A percentile compares a stretch with the other conserved stretches of the same genome.
Conservation (phyloP, 2,329 filamentous ascomycete species). For the Biscogniauxia marginata region DNA sequence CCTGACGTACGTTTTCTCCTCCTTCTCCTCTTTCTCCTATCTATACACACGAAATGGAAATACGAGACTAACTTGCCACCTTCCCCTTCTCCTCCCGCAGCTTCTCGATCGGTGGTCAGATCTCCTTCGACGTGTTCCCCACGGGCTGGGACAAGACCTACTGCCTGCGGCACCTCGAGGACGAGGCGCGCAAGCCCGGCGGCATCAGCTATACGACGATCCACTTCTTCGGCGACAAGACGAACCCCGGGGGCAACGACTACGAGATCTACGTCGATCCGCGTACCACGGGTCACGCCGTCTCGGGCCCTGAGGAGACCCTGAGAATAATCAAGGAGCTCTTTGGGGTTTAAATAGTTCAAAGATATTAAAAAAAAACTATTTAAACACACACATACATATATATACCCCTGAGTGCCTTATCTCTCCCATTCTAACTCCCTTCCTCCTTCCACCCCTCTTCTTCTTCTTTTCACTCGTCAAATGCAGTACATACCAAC, state of each 20-base stretch:
- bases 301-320: slow-evolving; percentile 80
- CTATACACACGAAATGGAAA: slow-evolving; percentile 2
- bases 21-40: slow-evolving; percentile 2
- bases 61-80: background rate
- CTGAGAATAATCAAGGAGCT: slow-evolving; percentile 75
- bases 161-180: slow-evolving; percentile 84
- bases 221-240: slow-evolving; percentile 99
- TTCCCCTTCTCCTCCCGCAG: slow-evolving; percentile 40
- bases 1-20: slow-evolving; percentile 66
- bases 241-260: slow-evolving; percentile 86
- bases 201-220: slow-evolving; percentile 80
- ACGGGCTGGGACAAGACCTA: slow-evolving; percentile 98
- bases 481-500: no score
- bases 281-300: slow-evolving; percentile 81
- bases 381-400: no score
- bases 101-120: slow-evolving; percentile 93
- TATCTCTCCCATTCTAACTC: no score
- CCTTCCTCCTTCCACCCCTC: no score
- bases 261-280: slow-evolving; percentile 86
- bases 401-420: no score
- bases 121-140: slow-evolving; percentile 98
- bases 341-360: slow-evolving; percentile 59
- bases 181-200: slow-evolving; percentile 67
- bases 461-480: no score
- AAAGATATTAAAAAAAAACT: background rate